Conservation (phyloP, 345 rosid species). For the Arabis alpina region DNA sequence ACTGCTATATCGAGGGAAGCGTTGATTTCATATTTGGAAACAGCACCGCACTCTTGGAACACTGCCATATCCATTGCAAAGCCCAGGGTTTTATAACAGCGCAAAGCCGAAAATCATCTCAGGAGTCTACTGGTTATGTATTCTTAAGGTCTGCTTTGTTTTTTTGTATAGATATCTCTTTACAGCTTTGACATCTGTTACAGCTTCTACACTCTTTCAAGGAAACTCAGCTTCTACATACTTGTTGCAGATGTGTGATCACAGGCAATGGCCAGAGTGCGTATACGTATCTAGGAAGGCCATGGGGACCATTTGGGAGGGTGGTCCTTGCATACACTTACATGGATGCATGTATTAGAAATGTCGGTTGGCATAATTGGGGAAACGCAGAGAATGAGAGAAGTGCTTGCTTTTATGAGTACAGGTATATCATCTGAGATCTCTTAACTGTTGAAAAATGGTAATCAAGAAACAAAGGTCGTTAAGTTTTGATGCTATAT, state of each 20-base stretch:
- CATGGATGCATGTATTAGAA: slow-evolving; percentile 78
- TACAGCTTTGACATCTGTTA: background rate
- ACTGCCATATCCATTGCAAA: slow-evolving; percentile 96
- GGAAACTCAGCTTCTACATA: slow-evolving; percentile 1
- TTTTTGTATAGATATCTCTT: background rate
- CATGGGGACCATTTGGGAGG: slow-evolving; percentile 97
- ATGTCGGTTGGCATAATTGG: slow-evolving; percentile 91
- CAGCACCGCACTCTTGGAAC: slow-evolving; percentile 91
- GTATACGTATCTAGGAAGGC: slow-evolving; percentile 78
- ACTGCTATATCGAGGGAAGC: slow-evolving; percentile 90
- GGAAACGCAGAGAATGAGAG: slow-evolving; percentile 90
- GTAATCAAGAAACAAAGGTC: background rate
- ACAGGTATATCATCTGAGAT: slow-evolving; percentile 54
- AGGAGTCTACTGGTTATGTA: slow-evolving; percentile 88
- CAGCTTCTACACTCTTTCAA: slow-evolving; percentile 8
- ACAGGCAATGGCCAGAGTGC: slow-evolving; percentile 78
- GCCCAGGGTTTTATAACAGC: slow-evolving; percentile 86
- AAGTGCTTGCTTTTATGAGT: slow-evolving; percentile 94
- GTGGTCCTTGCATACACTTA: slow-evolving; percentile 81
- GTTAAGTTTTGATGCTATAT: background rate
- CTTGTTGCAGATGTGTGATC: slow-evolving; percentile 73
- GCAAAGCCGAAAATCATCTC: slow-evolving; percentile 95
- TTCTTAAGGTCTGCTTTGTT: slow-evolving; percentile 65
- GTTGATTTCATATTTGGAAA: slow-evolving; percentile 97
- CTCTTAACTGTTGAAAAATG: background rate